Evolutionary conservation across 1,284 basidiomycete genomes (phyloP).

Genomic region (Grifola frondosa): DNA sequence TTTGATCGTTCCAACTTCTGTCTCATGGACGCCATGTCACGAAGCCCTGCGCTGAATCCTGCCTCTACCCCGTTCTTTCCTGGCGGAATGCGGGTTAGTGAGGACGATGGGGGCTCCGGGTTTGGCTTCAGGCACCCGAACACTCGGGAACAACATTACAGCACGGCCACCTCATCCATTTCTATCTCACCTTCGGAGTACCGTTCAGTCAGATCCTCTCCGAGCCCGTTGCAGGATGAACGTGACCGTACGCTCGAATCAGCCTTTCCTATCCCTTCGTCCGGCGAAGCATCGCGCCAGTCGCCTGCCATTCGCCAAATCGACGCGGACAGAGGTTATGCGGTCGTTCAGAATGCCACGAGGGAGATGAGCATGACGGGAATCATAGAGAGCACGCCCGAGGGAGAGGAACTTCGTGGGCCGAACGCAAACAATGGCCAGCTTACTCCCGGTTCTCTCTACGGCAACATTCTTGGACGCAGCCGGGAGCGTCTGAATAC

Average conservation of each 20-base stretch:
- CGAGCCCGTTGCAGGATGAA: constrained; percentile 53
- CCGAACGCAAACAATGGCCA: constrained; percentile 23
- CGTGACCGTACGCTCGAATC: constrained; percentile 30
- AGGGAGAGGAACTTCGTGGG: constrained; percentile 46
- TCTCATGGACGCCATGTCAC: constrained; percentile 55
- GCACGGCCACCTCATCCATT: constrained; percentile 51
- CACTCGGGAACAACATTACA: constrained; percentile 53
- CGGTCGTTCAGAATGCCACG: constrained; percentile 40
- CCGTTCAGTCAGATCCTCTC: constrained; percentile 67
- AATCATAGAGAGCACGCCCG: constrained; percentile 52
- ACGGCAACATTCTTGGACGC: constrained; percentile 26
- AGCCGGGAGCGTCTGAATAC: constrained; percentile 33
- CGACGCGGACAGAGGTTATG: constrained; percentile 46
- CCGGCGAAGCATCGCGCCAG: constrained; percentile 39
- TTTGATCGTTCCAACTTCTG: constrained; percentile 20
- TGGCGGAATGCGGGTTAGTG: constrained; percentile 54
- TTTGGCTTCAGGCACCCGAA: constrained; percentile 47
- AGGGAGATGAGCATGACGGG: constrained; percentile 53
- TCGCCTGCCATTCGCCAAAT: constrained; percentile 48
- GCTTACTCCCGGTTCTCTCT: constrained; percentile 18
- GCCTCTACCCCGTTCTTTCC: constrained; percentile 83
- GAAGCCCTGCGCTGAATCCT: constrained; percentile 73
- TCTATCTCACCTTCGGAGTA: constrained; percentile 63
- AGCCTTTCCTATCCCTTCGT: constrained; percentile 28
- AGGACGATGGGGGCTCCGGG: constrained; percentile 47